phyloP scores from a whole-genome alignment of 2,329 filamentous ascomycete species.

The Fusarium sp. region DNA sequence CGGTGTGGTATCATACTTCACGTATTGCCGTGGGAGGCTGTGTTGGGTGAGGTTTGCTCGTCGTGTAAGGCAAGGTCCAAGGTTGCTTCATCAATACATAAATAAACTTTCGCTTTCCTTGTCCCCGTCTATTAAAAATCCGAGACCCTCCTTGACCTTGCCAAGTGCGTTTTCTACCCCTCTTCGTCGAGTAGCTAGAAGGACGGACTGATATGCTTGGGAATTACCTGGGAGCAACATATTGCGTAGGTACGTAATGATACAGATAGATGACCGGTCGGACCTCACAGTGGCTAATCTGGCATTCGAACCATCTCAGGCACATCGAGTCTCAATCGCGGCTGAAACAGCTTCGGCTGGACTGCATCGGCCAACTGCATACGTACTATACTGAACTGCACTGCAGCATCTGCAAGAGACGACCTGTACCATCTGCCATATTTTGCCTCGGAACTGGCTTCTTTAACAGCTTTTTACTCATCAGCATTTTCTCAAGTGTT shows the following conservation, averaged over 20 bases:
- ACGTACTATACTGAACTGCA: neutral
- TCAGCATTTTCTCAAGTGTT: neutral
- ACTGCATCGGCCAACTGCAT: slow-evolving; percentile 3
- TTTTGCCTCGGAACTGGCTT: too few species aligned
- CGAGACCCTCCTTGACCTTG: neutral
- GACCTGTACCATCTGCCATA: neutral
- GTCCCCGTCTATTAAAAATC: neutral
- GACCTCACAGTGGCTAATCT: slow-evolving; percentile 3
- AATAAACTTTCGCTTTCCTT: neutral
- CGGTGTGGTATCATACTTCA: neutral
- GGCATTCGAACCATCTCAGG: neutral
- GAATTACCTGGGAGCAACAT: neutral
- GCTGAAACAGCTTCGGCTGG: slow-evolving; percentile 18
- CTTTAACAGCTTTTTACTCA: neutral
- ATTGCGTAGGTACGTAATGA: neutral
- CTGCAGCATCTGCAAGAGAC: neutral
- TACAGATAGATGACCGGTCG: neutral
- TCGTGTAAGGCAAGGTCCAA: neutral
- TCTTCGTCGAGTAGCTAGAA: neutral
- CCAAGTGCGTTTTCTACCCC: neutral
- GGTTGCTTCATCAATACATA: neutral
- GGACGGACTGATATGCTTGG: neutral
- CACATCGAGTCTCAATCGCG: slow-evolving; percentile 15
- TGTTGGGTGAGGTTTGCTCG: neutral
- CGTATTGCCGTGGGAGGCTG: neutral